Evolutionary conservation across 2,329 filamentous ascomycete genomes (phyloP), one percentile per base, ranked within the genome.

Genomic region (Metarhizium album): DNA sequence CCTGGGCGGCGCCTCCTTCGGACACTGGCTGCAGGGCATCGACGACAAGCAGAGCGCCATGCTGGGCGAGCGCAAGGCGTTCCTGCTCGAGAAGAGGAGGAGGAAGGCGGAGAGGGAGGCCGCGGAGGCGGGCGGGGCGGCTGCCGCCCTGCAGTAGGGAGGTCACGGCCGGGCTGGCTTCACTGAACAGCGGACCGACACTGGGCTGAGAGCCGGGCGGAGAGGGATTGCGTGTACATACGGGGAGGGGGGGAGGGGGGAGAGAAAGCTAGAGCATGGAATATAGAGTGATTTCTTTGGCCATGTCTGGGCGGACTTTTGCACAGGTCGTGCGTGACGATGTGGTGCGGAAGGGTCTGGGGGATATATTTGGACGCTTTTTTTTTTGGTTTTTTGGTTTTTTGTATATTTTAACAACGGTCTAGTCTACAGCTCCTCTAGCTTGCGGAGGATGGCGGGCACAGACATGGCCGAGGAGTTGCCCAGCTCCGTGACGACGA

Each of bases 11-110:
- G 90, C 84, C 60, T 88, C 86, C 71, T 96, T 97, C 72, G 93
- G 93, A 60, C 96, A 96, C 78, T 98, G 91, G 90, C 75, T 98
- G 60, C 84, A 90, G 74, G 87, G 88, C 56, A 87, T 97, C 51
- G 89, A 96, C 69, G 75, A 87, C 63, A 78, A 83, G 66, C 91
- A 97, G 72, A 78, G 84, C 59, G 79, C 80, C 58, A 79, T 90
- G 55, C 74, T 98, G 53, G 74, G 77, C 58, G 86, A 91, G 65
- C 83, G 90, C 65, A 90, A 90, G 75, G 78, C 86, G 59, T 70
- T 76, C 51, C 77, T 98, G 58, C 74, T 97, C 52, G 90, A 95
- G 74, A 97, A 97, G 83, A 79, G 93, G 67, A 83, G 83, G 67
- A 78, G 89, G 70, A 83, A 70, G 64, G 70, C 67, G 31, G 60